Conservation (phyloP, 768 basidiomycete genomes). For the Podaxis sp. region DNA sequence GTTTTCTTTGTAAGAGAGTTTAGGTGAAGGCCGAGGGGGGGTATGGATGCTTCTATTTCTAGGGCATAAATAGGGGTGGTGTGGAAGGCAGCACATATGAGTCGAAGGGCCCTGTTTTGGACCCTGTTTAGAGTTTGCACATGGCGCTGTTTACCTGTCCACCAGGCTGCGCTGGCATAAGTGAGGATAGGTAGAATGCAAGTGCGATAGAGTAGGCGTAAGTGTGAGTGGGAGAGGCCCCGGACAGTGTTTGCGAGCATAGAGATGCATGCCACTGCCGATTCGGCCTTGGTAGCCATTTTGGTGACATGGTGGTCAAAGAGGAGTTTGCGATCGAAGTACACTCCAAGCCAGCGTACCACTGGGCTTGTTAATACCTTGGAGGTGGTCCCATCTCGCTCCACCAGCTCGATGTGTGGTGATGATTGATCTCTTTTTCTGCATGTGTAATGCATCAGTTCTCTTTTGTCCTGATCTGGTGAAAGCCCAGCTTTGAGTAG, state of each 20-base stretch:
- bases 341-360: conserved; percentile 33
- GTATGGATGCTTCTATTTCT: conserved; percentile 32
- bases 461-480: conserved; percentile 22
- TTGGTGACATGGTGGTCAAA: conserved; percentile 32
- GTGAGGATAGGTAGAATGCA: conserved; percentile 33
- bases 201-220: conserved; percentile 27
- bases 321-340: conserved; percentile 30
- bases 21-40: conserved; percentile 25
- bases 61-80: conserved; percentile 32
- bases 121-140: conserved; percentile 24
- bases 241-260: conserved; percentile 36
- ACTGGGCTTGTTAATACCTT: conserved; percentile 7
- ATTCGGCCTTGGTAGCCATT: conserved; percentile 23
- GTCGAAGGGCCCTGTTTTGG: conserved; percentile 28
- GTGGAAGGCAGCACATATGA: conserved; percentile 33
- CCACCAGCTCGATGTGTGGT: conserved; percentile 16
- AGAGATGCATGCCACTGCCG: conserved; percentile 23
- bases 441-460: conserved; percentile 30
- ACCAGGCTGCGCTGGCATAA: conserved; percentile 34
- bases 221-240: conserved; percentile 31
- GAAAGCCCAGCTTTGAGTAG: conserved; percentile 20
- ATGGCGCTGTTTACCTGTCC: conserved; percentile 27
- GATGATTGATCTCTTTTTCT: neutral
- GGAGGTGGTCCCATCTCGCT: neutral
- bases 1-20: conserved; percentile 11